Conservation (phyloP, 2,329 filamentous ascomycete genomes). For the Fusarium concolor region DNA sequence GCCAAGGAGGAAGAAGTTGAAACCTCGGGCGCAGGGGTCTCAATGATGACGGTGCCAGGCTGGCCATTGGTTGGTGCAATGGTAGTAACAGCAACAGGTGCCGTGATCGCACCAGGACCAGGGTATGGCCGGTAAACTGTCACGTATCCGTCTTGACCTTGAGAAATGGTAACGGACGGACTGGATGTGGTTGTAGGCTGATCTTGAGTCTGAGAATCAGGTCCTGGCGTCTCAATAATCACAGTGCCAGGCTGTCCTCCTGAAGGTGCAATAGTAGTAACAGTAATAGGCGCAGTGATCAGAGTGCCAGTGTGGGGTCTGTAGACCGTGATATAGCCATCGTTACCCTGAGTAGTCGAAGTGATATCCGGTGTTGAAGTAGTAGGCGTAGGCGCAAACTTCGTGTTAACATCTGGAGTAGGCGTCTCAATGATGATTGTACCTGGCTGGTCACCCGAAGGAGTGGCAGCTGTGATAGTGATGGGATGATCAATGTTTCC, state of each 20-base stretch:
- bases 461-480: slow-evolving; percentile 28
- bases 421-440: slow-evolving; percentile 36
- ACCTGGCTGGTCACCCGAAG: slow-evolving; percentile 23
- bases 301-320: slow-evolving; percentile 22
- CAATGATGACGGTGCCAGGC: slow-evolving; percentile 33
- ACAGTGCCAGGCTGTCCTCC: slow-evolving; percentile 35
- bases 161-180: slow-evolving; percentile 26
- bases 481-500: slow-evolving; percentile 32
- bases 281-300: slow-evolving; percentile 33
- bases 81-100: slow-evolving; percentile 26
- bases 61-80: slow-evolving; percentile 23
- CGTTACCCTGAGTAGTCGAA: not conserved
- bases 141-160: slow-evolving; percentile 30
- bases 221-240: slow-evolving; percentile 32
- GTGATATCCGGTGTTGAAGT: slow-evolving; percentile 9
- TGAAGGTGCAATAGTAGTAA: slow-evolving; percentile 34
- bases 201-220: not conserved
- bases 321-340: slow-evolving; percentile 30
- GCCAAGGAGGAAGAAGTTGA: not conserved
- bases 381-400: slow-evolving; percentile 18
- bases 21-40: slow-evolving; percentile 18
- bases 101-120: slow-evolving; percentile 25
- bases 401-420: slow-evolving; percentile 23
- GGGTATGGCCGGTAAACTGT: slow-evolving; percentile 30
- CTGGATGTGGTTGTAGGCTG: slow-evolving; percentile 1